Base-by-base conservation (phyloP, 2,329 filamentous ascomycete genomes). In the Ceratocystis destructans region DNA sequence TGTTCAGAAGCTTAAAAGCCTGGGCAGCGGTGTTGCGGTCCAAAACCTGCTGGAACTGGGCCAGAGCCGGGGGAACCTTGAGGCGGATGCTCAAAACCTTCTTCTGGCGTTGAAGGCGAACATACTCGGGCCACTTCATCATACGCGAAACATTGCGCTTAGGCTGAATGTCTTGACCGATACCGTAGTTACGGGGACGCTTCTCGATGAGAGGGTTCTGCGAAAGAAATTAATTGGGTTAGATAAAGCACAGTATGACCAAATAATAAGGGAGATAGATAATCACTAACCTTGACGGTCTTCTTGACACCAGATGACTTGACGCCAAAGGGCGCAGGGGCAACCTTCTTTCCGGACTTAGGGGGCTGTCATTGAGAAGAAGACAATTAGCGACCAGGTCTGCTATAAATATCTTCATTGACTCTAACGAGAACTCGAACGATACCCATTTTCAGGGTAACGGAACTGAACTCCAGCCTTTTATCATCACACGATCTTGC, bases 361-460 rank as follows among this genome's bases (percentile, higher is more conserved):
- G 93, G 89, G 88, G 94, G 90, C 94, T 97, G 83, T 97, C 92
- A 97, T 97, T 94, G 93, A 97, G 93, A 90, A 95, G 65, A 92
- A 94, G 89, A 96, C 68, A 67, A 90, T 96, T 89, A 96, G 91
- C 88, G 80, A 84, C 82, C 85, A 84, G 87, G 84, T 87, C 87
- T 82, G 86, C 85, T 80, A 79, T 80, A 81, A 82, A 78, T 76
- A 83, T 89, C 87, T 90, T 89, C 65, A 62, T 69, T 88, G 80
- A 88, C 90, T 96, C 90, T 95, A 95, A 81, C 87, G 90, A 94
- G 88, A 83, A 71, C 71, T 79, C 61, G 45, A 50, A 50, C 45
- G 22, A 28, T 48, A 37, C 31, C 44, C 44, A 48, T 63, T 62
- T 20, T 3, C 45, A 50, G 25, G 7, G n/a, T 22, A 48, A 20